Evolutionary conservation across 139 green algal species (phyloP), one percentile per base, ranked within the genome.

Genomic region (Coccomyxa sp.): DNA sequence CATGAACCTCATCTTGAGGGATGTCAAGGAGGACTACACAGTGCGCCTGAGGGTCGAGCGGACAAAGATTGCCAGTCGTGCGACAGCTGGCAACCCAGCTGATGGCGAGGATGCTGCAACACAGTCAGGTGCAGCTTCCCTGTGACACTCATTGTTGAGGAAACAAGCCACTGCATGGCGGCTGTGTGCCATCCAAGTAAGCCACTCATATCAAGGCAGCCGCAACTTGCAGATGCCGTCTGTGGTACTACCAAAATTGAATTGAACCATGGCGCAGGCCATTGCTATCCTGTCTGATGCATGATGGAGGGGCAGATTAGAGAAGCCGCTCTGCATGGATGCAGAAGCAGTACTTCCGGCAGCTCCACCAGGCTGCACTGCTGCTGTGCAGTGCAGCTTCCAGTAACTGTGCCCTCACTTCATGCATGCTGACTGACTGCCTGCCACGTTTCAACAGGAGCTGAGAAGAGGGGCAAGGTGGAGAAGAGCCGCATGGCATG

Each of bases 21-120:
- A 94, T 69, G 91, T 92, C 4, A 78, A 89, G 24, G 92, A 96
- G 79, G n/a, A 55, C 22, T 96, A 95, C 83, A 91, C 84, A 0
- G 91, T 95, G 29, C 78, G 87, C 34, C 54, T 92, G 18, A 77
- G 79, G 36, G 79, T 88, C 34, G 36, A 35, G 27, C 78, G 77
- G 8, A 54, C 54, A 50, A 78, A 78, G 39, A 36, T 79, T 75
- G 74, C 70, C n/a, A n/a, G n/a, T n/a, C n/a, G n/a, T n/a, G n/a
- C n/a, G n/a, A n/a, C n/a, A n/a, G n/a, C n/a, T n/a, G n/a, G n/a
- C n/a, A n/a, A n/a, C n/a, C n/a, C n/a, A n/a, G n/a, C n/a, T n/a
- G n/a, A n/a, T n/a, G n/a, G n/a, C n/a, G n/a, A n/a, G n/a, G n/a
- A n/a, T n/a, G n/a, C n/a, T n/a, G n/a, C n/a, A n/a, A n/a, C n/a